phyloP scores from a whole-genome alignment of 75 land plant genomes.

The Pinus tabuliformis region DNA sequence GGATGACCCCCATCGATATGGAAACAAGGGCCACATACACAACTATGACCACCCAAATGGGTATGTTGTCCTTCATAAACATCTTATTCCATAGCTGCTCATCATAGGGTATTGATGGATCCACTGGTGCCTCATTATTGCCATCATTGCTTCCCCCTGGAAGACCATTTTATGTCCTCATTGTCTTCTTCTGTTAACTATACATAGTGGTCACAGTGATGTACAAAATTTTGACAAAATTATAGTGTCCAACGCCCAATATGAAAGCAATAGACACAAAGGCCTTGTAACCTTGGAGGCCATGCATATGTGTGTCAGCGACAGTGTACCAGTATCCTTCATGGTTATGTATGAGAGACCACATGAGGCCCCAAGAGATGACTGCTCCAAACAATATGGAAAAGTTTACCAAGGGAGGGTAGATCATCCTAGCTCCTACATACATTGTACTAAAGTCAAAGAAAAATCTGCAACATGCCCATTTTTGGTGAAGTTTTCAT shows the following conservation, averaged over 20 bases:
- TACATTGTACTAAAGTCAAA: constrained; percentile 65
- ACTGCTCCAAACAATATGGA: constrained; percentile 57
- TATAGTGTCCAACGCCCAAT: constrained; percentile 23
- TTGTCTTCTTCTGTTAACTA: constrained; percentile 7
- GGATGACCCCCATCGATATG: constrained; percentile 26
- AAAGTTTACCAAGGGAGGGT: constrained; percentile 57
- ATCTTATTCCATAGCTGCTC: constrained; percentile 14
- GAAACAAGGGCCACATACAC: constrained; percentile 33
- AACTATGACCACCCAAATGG: constrained; percentile 19
- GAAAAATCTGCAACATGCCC: constrained; percentile 38
- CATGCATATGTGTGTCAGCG: constrained; percentile 25
- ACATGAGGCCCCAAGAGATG: constrained; percentile 74
- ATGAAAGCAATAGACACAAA: constrained; percentile 22
- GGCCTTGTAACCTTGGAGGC: constrained; percentile 70
- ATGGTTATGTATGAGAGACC: constrained; percentile 49
- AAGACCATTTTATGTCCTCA: not conserved
- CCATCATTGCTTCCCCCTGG: not conserved
- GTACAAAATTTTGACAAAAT: constrained; percentile 13
- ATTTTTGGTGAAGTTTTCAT: no score
- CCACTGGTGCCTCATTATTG: not conserved
- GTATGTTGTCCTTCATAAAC: constrained; percentile 41
- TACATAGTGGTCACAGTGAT: constrained; percentile 9
- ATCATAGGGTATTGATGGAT: not conserved
- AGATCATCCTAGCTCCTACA: constrained; percentile 68
- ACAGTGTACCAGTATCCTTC: constrained; percentile 61